A percentile compares a stretch with the other conserved stretches of the same genome.
These are phyloP conservation scores for Phytopythium oedochilum DNA, from an alignment of 352 stramenopile species.

Conservation along the genomic window DNA sequence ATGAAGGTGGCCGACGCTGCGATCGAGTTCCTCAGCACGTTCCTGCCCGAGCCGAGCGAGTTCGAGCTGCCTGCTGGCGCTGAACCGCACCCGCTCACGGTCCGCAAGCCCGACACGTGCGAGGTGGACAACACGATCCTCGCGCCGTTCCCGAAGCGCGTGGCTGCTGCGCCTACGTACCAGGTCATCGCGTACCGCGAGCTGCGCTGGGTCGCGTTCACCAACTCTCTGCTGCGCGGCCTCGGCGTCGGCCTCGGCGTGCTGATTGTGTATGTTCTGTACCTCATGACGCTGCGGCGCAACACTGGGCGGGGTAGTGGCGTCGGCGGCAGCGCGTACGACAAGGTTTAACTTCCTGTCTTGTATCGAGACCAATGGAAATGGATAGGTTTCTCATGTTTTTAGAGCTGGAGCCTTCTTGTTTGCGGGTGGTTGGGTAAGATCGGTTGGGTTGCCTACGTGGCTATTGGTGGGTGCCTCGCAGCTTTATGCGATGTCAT, in stretches of 20 bases:
- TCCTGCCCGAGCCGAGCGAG: slow-evolving; percentile 60
- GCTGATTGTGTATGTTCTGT: slow-evolving; percentile 83
- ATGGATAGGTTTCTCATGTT: slow-evolving; percentile 1
- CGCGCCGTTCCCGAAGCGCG: slow-evolving; percentile 49
- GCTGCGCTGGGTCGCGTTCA: slow-evolving; percentile 75
- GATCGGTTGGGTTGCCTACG: too few relatives aligned
- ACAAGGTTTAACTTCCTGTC: slow-evolving; percentile 57
- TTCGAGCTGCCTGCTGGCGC: slow-evolving; percentile 55
- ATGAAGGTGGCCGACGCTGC: slow-evolving; percentile 70
- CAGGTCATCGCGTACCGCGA: slow-evolving; percentile 80
- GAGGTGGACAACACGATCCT: slow-evolving; percentile 73
- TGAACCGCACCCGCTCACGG: slow-evolving; percentile 19
- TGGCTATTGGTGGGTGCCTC: too few relatives aligned
- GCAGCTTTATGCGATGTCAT: too few relatives aligned
- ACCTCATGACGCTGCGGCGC: slow-evolving; percentile 61
- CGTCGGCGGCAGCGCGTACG: slow-evolving; percentile 42
- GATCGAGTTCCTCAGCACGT: slow-evolving; percentile 63
- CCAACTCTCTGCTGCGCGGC: slow-evolving; percentile 70
- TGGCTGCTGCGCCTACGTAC: slow-evolving; percentile 67
- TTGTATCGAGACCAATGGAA: not conserved
- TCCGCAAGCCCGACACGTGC: slow-evolving; percentile 78
- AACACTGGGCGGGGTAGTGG: slow-evolving; percentile 26
- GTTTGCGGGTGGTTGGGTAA: too few relatives aligned
- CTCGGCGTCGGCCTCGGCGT: slow-evolving; percentile 67
- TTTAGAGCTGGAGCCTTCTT: too few relatives aligned